Conservation (phyloP, 768 basidiomycete genomes). For the Lactarius tabidus region DNA sequence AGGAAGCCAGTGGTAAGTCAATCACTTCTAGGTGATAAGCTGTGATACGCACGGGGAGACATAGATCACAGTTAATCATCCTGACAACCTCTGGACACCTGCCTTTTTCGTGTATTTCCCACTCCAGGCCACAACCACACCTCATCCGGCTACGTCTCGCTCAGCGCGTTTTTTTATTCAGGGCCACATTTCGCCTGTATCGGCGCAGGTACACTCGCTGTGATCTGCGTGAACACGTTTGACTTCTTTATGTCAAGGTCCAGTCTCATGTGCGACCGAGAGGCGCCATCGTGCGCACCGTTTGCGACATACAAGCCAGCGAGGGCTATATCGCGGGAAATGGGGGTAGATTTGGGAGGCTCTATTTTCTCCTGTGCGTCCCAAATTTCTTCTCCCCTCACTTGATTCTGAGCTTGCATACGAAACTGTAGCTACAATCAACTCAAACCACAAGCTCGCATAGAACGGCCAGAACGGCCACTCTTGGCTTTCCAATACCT, state of each 20-base stretch:
- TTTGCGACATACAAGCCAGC: conserved; percentile 69
- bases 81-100: no score
- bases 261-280: conserved; percentile 61
- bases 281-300: conserved; percentile 65
- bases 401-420: no score
- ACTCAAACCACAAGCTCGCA: no score
- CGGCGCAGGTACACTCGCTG: conserved; percentile 68
- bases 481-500: conserved; percentile 76
- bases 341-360: no score
- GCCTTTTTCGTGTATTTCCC: no score
- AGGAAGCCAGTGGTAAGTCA: neutral
- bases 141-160: no score
- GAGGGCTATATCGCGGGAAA: no score
- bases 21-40: neutral
- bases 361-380: conserved; percentile 68
- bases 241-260: conserved; percentile 98
- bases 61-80: no score
- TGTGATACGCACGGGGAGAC: conserved; percentile 3
- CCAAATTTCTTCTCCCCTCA: neutral
- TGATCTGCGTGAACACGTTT: conserved; percentile 96
- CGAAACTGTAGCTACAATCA: conserved; percentile 57
- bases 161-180: no score
- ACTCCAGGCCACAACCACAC: no score
- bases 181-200: no score
- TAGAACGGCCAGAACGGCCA: no score